These are phyloP conservation scores for Agapanthus africanus DNA, from an alignment of 106 monocot species.

Conservation along the genomic window DNA sequence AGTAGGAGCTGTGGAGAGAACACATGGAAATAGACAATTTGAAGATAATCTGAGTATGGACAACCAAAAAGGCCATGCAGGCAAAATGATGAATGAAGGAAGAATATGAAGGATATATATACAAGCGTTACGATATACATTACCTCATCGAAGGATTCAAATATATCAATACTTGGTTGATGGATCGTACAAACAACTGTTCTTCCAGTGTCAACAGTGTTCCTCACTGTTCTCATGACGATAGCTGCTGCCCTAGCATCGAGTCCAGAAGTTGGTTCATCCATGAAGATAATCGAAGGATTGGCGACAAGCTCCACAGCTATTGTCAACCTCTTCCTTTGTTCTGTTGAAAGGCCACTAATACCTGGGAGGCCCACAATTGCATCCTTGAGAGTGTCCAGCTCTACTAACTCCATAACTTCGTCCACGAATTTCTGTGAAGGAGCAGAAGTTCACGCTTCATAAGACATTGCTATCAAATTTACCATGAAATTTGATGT, in stretches of 20 bases:
- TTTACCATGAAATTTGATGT: neutral
- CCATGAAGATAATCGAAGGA: conserved; percentile 86
- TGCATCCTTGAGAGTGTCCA: conserved; percentile 46
- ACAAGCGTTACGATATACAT: too few species aligned
- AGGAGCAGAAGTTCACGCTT: neutral
- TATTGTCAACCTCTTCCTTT: conserved; percentile 69
- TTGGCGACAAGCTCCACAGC: conserved; percentile 80
- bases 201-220: conserved; percentile 66
- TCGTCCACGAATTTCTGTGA: conserved; percentile 71
- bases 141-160: conserved; percentile 88
- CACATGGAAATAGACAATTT: too few species aligned
- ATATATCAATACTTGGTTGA: conserved; percentile 78
- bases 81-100: too few species aligned
- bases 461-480: neutral
- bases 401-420: conserved; percentile 74
- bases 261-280: conserved; percentile 70
- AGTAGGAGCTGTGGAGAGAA: conserved; percentile 72
- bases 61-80: too few species aligned
- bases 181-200: conserved; percentile 78
- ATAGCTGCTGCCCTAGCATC: conserved; percentile 77
- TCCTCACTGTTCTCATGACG: conserved; percentile 68
- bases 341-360: conserved; percentile 70
- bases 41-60: too few species aligned
- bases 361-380: conserved; percentile 65
- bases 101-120: too few species aligned